Evolutionary conservation across 139 green algal genomes (phyloP).

Genomic region (Pleodorina starrii): DNA sequence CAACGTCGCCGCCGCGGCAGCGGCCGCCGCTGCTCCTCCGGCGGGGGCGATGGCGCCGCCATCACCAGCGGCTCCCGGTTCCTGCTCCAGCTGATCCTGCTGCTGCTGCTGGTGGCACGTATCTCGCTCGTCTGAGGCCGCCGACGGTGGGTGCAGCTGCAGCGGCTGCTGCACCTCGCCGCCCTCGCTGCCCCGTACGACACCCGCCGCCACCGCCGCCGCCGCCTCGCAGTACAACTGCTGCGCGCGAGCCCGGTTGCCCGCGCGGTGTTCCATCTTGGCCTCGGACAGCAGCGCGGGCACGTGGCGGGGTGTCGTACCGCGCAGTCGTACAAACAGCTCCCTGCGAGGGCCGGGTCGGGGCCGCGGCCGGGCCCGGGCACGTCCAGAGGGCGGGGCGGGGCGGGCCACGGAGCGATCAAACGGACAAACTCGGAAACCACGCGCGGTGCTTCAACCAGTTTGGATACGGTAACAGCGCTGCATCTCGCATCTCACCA

Average conservation of each 20-base stretch:
- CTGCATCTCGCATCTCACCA: too few species aligned
- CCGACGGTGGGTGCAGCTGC: not conserved
- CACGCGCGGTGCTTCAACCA: too few species aligned
- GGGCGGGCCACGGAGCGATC: too few species aligned
- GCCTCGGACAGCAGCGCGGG: conserved; percentile 25
- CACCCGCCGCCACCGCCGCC: conserved; percentile 11
- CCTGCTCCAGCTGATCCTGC: not conserved
- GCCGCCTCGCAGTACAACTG: conserved; percentile 20
- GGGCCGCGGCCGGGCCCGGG: too few species aligned
- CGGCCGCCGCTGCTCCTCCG: too few species aligned
- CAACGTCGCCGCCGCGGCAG: not conserved
- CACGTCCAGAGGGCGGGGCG: too few species aligned
- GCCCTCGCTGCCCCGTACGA: conserved; percentile 18
- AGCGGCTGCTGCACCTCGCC: not conserved
- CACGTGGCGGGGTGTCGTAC: not conserved
- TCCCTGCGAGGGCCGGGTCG: too few species aligned
- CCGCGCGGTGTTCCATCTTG: conserved; percentile 51
- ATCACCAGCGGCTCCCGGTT: not conserved
- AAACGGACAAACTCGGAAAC: too few species aligned
- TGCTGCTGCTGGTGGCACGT: not conserved
- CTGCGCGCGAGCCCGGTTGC: conserved; percentile 42
- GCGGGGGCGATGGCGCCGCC: not conserved
- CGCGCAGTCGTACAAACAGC: not conserved
- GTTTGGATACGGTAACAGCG: too few species aligned
- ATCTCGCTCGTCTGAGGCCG: not conserved